Conservation (phyloP, 768 basidiomycete species). For the Lentinula detonsa region DNA sequence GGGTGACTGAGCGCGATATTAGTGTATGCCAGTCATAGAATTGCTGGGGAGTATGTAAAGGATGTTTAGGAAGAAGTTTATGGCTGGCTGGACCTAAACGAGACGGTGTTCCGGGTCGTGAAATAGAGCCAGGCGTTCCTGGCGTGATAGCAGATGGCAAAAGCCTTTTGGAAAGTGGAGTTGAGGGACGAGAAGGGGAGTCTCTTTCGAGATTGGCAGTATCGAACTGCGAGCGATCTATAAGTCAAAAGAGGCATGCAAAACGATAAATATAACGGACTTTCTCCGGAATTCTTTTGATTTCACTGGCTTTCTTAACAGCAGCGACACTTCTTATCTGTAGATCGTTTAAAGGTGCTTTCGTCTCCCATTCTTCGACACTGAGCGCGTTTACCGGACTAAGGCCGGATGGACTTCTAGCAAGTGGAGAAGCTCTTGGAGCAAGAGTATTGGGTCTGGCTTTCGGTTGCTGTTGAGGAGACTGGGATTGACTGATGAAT, state of each 20-base stretch:
- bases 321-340: conserved; percentile 60
- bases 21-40: conserved; percentile 96
- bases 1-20: conserved; percentile 85
- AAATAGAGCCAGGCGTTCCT: conserved; percentile 12
- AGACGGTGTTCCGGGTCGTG: conserved; percentile 38
- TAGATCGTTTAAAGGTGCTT: conserved; percentile 66
- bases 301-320: conserved; percentile 58
- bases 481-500: background rate
- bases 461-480: background rate
- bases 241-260: background rate
- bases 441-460: background rate
- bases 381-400: conserved; percentile 42
- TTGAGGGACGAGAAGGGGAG: conserved; percentile 27
- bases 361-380: conserved; percentile 90
- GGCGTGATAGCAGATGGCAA: conserved; percentile 19
- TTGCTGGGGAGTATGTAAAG: conserved; percentile 88
- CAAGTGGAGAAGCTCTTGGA: conserved; percentile 2
- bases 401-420: conserved; percentile 4
- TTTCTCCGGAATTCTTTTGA: conserved; percentile 65
- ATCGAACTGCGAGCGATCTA: background rate
- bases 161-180: conserved; percentile 27
- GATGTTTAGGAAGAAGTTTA: conserved; percentile 66
- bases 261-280: conserved; percentile 32
- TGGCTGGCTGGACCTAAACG: conserved; percentile 32
- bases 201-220: conserved; percentile 23